Evolutionary conservation across 305 asterid genomes (phyloP), one percentile per base, ranked within the genome.

Genomic region (Solanum chacoense): DNA sequence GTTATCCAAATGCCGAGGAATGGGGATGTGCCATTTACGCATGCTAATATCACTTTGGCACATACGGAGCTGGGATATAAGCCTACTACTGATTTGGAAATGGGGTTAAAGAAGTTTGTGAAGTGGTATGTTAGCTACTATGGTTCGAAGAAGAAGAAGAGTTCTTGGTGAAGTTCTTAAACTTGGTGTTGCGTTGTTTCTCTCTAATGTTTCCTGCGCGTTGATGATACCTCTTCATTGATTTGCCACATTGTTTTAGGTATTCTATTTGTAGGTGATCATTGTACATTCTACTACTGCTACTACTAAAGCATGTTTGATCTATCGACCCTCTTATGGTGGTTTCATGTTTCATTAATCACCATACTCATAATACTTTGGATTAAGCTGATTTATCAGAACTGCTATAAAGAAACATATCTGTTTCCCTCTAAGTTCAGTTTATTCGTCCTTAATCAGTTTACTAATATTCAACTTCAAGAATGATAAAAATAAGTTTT

Each of bases 1-100:
- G 75, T 95, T 11, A 16, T 95, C 91, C 85, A 88, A n/a, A 90
- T 96, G 97, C 98, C 98, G 0, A 91, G 93, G 85, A 96, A 96
- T 88, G 98, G 98, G 22, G 98, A 96, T 18, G 98, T 96, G 32
- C 84, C 93, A 71, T 96, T 91, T 71, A 96, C 98, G 0, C 98
- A 95, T 55, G 98, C 98, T 3, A 94, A 96, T 42, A 93, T 96
- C 38, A 96, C 91, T 83, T 91, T 94, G 93, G 98, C 97, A 0
- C 88, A 83, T 37, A 90, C 34, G 85, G 98, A 96, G 93, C 94
- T 96, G 5, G 98, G 98, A 7, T 96, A 96, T 88, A 93, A 93
- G 87, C 98, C 98, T 6, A 91, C 91, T 3, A 94, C 95, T 36
- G 93, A 95, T 93, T 79, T 95, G 90, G 96, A 94, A 89, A 92